A percentile compares a stretch with the other conserved stretches of the same genome.
These are phyloP conservation scores for Hypholoma fasciculare DNA, from an alignment of 768 basidiomycete species.

Conservation along the genomic window DNA sequence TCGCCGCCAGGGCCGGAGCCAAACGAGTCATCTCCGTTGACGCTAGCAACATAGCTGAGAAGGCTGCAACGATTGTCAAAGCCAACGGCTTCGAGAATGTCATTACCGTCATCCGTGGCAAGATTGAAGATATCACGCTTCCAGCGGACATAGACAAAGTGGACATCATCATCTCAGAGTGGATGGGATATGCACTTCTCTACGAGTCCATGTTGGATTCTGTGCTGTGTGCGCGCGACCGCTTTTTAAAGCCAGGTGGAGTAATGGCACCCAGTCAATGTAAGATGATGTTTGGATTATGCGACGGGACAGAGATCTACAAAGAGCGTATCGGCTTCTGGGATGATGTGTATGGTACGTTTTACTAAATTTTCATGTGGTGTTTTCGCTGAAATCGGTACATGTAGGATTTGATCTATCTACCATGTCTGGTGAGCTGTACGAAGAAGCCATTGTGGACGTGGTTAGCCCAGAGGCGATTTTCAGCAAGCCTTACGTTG, in stretches of 20 bases:
- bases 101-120: conserved; percentile 87
- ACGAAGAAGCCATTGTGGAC: conserved; percentile 84
- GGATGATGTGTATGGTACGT: conserved; percentile 85
- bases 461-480: conserved; percentile 67
- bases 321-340: conserved; percentile 89
- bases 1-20: conserved; percentile 88
- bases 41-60: conserved; percentile 80
- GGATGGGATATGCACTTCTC: conserved; percentile 93
- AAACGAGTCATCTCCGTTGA: conserved; percentile 91
- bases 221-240: conserved; percentile 84
- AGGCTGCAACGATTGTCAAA: conserved; percentile 76
- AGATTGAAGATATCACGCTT: conserved; percentile 84
- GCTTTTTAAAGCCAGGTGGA: conserved; percentile 75
- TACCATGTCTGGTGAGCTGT: conserved; percentile 73
- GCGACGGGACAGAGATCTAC: conserved; percentile 71
- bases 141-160: conserved; percentile 75
- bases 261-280: conserved; percentile 92
- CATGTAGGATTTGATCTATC: conserved; percentile 82
- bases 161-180: conserved; percentile 95
- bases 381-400: background rate
- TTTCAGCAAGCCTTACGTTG: conserved; percentile 56
- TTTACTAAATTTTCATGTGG: background rate
- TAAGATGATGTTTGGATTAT: conserved; percentile 80
- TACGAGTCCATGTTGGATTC: conserved; percentile 99
- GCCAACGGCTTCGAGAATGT: conserved; percentile 70